phyloP scores from a whole-genome alignment of 179 eudicot genomes.

The Drosera spatulata region DNA sequence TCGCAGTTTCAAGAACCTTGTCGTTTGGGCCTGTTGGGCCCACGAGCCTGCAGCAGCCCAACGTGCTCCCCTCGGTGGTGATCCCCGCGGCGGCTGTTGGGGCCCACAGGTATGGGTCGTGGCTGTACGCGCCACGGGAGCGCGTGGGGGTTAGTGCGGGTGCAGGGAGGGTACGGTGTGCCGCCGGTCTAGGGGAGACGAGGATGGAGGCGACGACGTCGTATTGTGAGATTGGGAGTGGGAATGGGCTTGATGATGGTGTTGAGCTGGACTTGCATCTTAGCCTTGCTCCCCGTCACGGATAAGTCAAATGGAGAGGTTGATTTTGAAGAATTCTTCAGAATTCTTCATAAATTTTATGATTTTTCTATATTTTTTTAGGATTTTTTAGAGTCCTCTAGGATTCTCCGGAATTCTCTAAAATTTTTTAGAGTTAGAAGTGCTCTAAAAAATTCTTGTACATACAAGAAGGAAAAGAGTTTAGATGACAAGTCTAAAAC shows the following conservation, averaged over 20 bases:
- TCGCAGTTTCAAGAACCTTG: constrained; percentile 64
- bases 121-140: constrained; percentile 52
- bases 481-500: too few species aligned
- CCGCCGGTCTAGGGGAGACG: neutral
- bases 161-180: neutral
- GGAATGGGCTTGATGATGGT: constrained; percentile 51
- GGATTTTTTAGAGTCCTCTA: too few species aligned
- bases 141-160: constrained; percentile 6
- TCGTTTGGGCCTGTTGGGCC: constrained; percentile 13
- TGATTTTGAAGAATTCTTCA: too few species aligned
- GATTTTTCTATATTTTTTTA: too few species aligned
- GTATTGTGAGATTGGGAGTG: constrained; percentile 19
- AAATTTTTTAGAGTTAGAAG: too few species aligned
- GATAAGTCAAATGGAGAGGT: too few species aligned
- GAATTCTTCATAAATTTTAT: too few species aligned
- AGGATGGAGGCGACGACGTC: neutral
- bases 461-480: too few species aligned
- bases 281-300: constrained; percentile 56
- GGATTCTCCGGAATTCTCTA: too few species aligned
- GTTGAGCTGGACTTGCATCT: constrained; percentile 84
- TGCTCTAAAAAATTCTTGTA: too few species aligned
- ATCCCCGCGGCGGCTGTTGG: too few species aligned
- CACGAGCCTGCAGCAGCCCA: neutral
- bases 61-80: neutral
- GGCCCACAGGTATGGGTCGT: constrained; percentile 20